Conservation (phyloP, 345 rosid genomes). For the Populus davidiana region DNA sequence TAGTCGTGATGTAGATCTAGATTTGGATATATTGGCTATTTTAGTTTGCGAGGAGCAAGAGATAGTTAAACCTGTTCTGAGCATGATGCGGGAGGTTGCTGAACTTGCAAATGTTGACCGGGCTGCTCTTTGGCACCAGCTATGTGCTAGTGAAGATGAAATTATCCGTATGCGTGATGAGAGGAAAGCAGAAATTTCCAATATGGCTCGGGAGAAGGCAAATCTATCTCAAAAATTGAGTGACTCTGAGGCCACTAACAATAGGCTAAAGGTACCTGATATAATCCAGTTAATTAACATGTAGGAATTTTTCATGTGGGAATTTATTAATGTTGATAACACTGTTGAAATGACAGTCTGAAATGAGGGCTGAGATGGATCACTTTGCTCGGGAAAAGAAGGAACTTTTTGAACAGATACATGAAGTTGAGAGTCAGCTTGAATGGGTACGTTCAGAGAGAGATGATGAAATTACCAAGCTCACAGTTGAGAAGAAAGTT, state of each 20-base stretch:
- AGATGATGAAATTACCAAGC: constrained; percentile 75
- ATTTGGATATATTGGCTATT: constrained; percentile 76
- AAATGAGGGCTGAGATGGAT: constrained; percentile 85
- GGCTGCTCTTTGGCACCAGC: constrained; percentile 91
- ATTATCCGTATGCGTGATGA: constrained; percentile 67
- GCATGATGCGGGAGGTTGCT: constrained; percentile 83
- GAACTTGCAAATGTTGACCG: constrained; percentile 91
- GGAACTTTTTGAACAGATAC: constrained; percentile 77
- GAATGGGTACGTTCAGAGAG: constrained; percentile 96
- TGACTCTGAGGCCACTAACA: constrained; percentile 71
- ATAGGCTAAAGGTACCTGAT: constrained; percentile 68
- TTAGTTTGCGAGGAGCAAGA: constrained; percentile 85
- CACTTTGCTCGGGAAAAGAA: constrained; percentile 81
- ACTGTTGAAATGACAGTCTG: constrained; percentile 58
- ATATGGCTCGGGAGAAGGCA: constrained; percentile 63
- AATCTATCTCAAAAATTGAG: constrained; percentile 58
- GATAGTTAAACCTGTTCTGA: constrained; percentile 59
- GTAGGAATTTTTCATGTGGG: not conserved
- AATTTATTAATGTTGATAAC: constrained; percentile 11
- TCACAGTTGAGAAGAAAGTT: constrained; percentile 68
- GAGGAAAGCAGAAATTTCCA: constrained; percentile 61
- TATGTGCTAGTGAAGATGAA: constrained; percentile 78
- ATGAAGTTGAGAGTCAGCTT: constrained; percentile 87
- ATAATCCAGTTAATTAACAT: constrained; percentile 18
- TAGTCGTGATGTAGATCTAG: constrained; percentile 59